A percentile compares a stretch with the other conserved stretches of the same genome.
These are phyloP conservation scores for Coniochaeta sp. DNA, from an alignment of 2,329 filamentous ascomycete genomes.

Conservation along the genomic window DNA sequence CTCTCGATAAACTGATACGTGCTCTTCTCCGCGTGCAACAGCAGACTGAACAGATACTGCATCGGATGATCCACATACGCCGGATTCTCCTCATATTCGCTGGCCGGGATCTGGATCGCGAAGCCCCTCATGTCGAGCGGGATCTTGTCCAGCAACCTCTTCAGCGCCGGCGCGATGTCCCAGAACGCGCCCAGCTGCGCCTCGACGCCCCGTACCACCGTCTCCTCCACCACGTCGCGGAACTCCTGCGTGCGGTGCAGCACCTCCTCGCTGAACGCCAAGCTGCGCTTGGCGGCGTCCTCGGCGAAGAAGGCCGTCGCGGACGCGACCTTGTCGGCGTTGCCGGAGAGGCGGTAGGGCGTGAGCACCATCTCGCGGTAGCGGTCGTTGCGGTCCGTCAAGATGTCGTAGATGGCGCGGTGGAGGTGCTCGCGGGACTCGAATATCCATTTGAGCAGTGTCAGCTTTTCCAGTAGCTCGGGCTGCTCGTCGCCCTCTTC, in stretches of 20 bases:
- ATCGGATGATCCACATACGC: slow-evolving; percentile 72
- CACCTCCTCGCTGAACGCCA: slow-evolving; percentile 63
- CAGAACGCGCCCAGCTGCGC: slow-evolving; percentile 91
- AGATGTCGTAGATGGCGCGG: slow-evolving; percentile 75
- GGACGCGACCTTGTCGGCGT: slow-evolving; percentile 70
- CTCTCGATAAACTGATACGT: slow-evolving; percentile 96
- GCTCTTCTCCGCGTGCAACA: slow-evolving; percentile 83
- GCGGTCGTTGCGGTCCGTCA: slow-evolving; percentile 76
- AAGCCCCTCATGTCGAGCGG: slow-evolving; percentile 54
- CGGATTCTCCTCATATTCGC: slow-evolving; percentile 82
- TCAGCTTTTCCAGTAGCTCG: slow-evolving; percentile 88
- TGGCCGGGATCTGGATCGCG: slow-evolving; percentile 65
- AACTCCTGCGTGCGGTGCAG: slow-evolving; percentile 70
- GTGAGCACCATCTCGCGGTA: slow-evolving; percentile 78
- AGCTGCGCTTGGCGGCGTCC: slow-evolving; percentile 66
- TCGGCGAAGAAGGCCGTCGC: slow-evolving; percentile 76
- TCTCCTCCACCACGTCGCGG: slow-evolving; percentile 70
- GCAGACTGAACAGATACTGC: slow-evolving; percentile 81
- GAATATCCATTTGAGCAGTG: slow-evolving; percentile 93
- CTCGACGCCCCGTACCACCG: slow-evolving; percentile 82
- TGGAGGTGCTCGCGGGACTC: slow-evolving; percentile 86
- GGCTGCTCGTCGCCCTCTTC: slow-evolving; percentile 94
- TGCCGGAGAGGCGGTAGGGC: slow-evolving; percentile 69
- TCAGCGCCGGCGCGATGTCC: slow-evolving; percentile 86
- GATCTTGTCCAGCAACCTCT: slow-evolving; percentile 71